phyloP scores from a whole-genome alignment of 495 filamentous ascomycete species.

The Daldinia grandis region DNA sequence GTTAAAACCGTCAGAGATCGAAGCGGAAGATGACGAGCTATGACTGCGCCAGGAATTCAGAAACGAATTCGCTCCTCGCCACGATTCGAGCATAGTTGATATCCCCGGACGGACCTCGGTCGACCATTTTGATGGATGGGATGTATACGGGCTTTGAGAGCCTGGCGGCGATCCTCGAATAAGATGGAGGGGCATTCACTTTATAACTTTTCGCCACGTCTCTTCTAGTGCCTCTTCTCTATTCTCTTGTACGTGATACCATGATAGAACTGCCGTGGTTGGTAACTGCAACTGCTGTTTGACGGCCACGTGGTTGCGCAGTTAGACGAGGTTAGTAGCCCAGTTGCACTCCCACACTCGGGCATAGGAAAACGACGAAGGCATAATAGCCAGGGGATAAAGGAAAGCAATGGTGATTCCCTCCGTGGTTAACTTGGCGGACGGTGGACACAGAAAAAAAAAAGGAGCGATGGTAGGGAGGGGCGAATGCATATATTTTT shows the following conservation, averaged over 20 bases:
- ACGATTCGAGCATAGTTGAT: slow-evolving; percentile 31
- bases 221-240: slow-evolving; percentile 19
- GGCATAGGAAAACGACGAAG: slow-evolving; percentile 12
- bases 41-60: slow-evolving; percentile 79
- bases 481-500: slow-evolving; percentile 36
- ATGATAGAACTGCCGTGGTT: slow-evolving; percentile 35
- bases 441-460: slow-evolving; percentile 13
- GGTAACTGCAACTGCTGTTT: slow-evolving; percentile 10
- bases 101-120: slow-evolving; percentile 18
- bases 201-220: slow-evolving; percentile 27
- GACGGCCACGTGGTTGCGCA: slow-evolving; percentile 1
- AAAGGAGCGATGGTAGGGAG: slow-evolving; percentile 14
- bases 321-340: slow-evolving; percentile 8
- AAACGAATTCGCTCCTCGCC: slow-evolving; percentile 61
- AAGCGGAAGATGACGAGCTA: slow-evolving; percentile 84
- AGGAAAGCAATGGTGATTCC: background rate
- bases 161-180: slow-evolving; percentile 7
- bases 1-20: slow-evolving; percentile 88
- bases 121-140: slow-evolving; percentile 60
- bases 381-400: background rate
- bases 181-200: slow-evolving; percentile 15
- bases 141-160: slow-evolving; percentile 59
- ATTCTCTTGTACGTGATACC: slow-evolving; percentile 42
- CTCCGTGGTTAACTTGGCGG: slow-evolving; percentile 4
- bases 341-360: slow-evolving; percentile 6